Conservation (phyloP, 129 eudicot genomes). For the Heracleum sosnowskyi region DNA sequence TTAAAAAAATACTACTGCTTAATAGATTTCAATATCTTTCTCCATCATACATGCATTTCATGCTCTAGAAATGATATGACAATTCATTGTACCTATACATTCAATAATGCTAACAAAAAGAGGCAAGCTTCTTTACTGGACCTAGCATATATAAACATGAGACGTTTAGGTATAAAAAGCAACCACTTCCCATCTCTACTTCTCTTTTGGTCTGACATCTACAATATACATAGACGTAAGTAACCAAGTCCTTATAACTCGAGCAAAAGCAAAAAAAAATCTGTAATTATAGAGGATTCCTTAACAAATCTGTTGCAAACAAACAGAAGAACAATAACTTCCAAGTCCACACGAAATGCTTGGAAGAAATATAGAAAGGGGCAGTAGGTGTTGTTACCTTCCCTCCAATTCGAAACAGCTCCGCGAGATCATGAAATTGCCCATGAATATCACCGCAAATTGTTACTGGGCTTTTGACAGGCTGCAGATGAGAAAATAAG, state of each 20-base stretch:
- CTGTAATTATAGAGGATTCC: not conserved
- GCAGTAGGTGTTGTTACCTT: conserved; percentile 39
- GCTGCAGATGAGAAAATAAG: conserved; percentile 34
- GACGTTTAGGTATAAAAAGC: not conserved
- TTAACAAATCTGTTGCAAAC: not conserved
- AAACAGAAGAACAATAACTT: not conserved
- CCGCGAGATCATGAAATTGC: conserved; percentile 96
- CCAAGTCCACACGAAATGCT: conserved; percentile 2
- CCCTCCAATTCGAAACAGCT: conserved; percentile 90
- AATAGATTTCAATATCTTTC: not conserved
- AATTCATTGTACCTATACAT: not conserved
- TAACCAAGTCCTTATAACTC: not conserved
- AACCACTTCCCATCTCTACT: not conserved
- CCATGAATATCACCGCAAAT: conserved; percentile 98
- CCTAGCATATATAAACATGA: not conserved
- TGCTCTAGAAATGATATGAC: not conserved
- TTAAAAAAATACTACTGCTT: not conserved
- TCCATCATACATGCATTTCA: not conserved
- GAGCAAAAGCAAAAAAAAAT: not conserved
- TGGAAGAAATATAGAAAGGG: not conserved
- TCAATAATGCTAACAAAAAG: not conserved
- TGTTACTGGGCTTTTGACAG: conserved; percentile 94
- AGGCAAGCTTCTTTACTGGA: not conserved
- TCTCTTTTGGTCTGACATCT: not conserved
- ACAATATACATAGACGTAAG: not conserved